A percentile compares a stretch with the other conserved stretches of the same genome.
These are phyloP conservation scores for Senna siamea DNA, from an alignment of 306 rosid species.

Conservation along the genomic window DNA sequence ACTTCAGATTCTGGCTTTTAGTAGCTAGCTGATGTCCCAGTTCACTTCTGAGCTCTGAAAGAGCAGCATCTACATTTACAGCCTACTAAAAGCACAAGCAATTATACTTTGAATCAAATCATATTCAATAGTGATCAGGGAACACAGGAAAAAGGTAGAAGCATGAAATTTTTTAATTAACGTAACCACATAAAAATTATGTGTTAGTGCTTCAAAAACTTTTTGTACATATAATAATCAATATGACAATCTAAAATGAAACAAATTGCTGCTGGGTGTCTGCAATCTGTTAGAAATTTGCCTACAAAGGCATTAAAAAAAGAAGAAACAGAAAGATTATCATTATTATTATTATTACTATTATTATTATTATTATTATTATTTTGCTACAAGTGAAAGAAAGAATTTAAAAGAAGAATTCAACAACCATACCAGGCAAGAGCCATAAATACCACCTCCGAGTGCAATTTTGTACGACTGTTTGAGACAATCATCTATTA, in stretches of 20 bases:
- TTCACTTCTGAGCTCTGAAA: constrained; percentile 80
- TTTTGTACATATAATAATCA: not conserved
- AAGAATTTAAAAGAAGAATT: constrained; percentile 9
- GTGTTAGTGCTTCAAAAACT: too few species aligned
- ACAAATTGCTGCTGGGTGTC: not conserved
- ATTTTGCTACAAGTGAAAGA: not conserved
- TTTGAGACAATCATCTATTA: constrained; percentile 63
- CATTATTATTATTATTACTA: too few species aligned
- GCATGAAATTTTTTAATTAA: not conserved
- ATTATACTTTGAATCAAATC: not conserved
- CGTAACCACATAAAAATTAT: not conserved
- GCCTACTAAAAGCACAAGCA: constrained; percentile 57
- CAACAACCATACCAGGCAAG: constrained; percentile 66
- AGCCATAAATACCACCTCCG: constrained; percentile 69
- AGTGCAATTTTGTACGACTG: constrained; percentile 68
- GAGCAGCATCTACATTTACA: constrained; percentile 64
- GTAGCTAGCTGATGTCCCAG: constrained; percentile 83
- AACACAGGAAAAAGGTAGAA: not conserved
- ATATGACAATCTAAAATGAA: not conserved
- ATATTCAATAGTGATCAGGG: not conserved
- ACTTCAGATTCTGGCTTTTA: constrained; percentile 65
- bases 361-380: too few species aligned
- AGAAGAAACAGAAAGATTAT: too few species aligned
- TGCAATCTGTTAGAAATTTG: not conserved
- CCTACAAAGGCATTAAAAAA: not conserved